Evolutionary conservation across 805 yeast genomes (phyloP), one percentile per base, ranked within the genome.

Genomic region (Hanseniaspora opuntiae): DNA sequence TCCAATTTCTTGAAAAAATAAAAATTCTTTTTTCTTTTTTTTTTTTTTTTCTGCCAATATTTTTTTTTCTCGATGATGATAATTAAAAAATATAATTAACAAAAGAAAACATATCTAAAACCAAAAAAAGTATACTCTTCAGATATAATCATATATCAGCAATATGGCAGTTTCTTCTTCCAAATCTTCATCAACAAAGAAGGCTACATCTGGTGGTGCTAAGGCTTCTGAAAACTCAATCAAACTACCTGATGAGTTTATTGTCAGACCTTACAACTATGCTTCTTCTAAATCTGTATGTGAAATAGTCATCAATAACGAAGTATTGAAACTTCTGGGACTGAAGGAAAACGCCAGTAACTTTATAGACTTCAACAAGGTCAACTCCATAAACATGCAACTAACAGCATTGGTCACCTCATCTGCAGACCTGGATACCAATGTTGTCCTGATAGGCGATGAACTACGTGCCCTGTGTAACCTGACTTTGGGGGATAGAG

Each of bases 391-490:
- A 4, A 20, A 37, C 28, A 65, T 65, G 45, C 82, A 82, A 3
- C 60, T 74, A 3, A 60, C 76, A 14, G 80, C 73, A 0, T 59
- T 71, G 8, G 71, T 74, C 4, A 63, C 67, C 1, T 74, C 73
- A 11, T 68, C 67, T 45, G 66, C 61, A 22, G 62, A 62, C 16
- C 56, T 59, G 9, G 63, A 63, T 40, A 66, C 56, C 19, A 67
- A 71, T 53, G 72, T 78, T 14, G 64, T 79, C 10, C 68, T 76
- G 54, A 70, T 82, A 14, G 77, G 81, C 35, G 61, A 75, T 36
- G 58, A 75, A 0, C 55, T 76, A 38, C 64, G 81, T 57, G 59
- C 67, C 7, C 66, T 73, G 2, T 68, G 72, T 12, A 74, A 71
- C 41, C 57, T 74, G 1, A 56, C 74, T 4, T 64, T 75, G 6